A percentile compares a stretch with the other conserved stretches of the same genome.
Conservation (phyloP, 1,139 yeast genomes). For the Zygosaccharomyces pseudobailii region DNA sequence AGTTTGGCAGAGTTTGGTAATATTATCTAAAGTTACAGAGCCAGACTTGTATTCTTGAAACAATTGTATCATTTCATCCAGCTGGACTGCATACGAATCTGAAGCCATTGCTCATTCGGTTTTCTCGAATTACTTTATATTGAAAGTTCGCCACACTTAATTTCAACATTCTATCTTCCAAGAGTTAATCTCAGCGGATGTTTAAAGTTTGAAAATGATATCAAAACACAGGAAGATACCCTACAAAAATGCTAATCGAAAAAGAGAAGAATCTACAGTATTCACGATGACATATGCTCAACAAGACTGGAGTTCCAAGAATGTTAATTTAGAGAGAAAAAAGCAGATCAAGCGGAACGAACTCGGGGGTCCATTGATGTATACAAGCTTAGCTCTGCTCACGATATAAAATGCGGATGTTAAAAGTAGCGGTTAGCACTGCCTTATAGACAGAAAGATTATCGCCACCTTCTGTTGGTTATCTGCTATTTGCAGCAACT, state of each 20-base stretch:
- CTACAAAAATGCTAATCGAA: neutral
- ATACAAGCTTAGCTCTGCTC: no score
- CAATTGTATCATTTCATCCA: slow-evolving; percentile 28
- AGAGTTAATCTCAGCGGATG: neutral
- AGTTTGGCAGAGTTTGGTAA: slow-evolving; percentile 34
- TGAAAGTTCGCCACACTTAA: neutral
- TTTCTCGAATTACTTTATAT: neutral
- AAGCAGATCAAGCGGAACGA: no score
- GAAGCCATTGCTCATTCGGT: slow-evolving; percentile 20
- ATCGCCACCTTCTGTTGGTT: no score
- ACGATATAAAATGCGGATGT: no score
- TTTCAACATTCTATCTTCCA: neutral
- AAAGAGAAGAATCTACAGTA: no score
- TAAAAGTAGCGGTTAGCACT: no score
- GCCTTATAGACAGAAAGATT: no score
- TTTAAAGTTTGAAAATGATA: neutral
- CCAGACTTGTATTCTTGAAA: slow-evolving; percentile 35
- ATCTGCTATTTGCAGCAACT: neutral
- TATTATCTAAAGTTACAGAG: slow-evolving; percentile 31
- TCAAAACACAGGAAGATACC: neutral
- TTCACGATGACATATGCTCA: no score
- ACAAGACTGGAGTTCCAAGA: no score
- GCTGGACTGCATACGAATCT: slow-evolving; percentile 24
- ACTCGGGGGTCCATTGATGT: no score
- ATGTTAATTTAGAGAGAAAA: no score